Evolutionary conservation across 129 eudicot genomes (phyloP), one percentile per base, ranked within the genome.

Genomic region (Flaveria robusta): DNA sequence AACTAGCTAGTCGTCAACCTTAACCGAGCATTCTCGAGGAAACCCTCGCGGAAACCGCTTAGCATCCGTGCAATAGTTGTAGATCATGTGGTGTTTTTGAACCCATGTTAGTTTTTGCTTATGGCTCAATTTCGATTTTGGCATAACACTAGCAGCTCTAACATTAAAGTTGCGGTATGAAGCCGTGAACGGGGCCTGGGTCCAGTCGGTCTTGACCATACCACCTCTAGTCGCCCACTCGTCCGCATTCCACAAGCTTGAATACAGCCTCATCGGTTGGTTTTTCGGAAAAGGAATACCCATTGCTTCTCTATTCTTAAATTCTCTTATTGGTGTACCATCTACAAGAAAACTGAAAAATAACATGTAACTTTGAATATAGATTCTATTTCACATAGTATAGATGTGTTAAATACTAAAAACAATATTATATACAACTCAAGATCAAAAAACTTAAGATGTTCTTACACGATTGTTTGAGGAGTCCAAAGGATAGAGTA

Each of bases 211-310:
- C 79, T 88, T 88, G 10, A 88, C 76, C 5, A 75, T 79, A 16
- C 93, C 93, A 12, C 93, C 92, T 75, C 87, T 78, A 0, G 92
- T 88, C 4, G 92, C 92, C 92, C 91, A 87, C 63, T 84, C 68
- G 14, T 87, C 92, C 0, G 92, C 92, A 47, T 87, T 81, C 90
- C 93, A 88, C 19, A 88, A 41, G 56, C 92, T 88, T 0, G 92
- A 85, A 58, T 83, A 78, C 10, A 88, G 23, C 76, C 63, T 85
- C 93, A 88, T 83, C 19, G 88, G 67, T 56, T 86, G 86, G 19
- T 45, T 22, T 15, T 83, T 88, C 9, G 88, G 93, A 62, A 77
- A 88, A 9, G 86, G 81, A 43, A 86, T 85, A 7, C 90, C 88
- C 0, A 34, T 78, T 9, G 59, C 10, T 45, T 81, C 86, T 69